Base-by-base conservation (phyloP, 1,284 basidiomycete genomes). In the Ganoderma boninense region DNA sequence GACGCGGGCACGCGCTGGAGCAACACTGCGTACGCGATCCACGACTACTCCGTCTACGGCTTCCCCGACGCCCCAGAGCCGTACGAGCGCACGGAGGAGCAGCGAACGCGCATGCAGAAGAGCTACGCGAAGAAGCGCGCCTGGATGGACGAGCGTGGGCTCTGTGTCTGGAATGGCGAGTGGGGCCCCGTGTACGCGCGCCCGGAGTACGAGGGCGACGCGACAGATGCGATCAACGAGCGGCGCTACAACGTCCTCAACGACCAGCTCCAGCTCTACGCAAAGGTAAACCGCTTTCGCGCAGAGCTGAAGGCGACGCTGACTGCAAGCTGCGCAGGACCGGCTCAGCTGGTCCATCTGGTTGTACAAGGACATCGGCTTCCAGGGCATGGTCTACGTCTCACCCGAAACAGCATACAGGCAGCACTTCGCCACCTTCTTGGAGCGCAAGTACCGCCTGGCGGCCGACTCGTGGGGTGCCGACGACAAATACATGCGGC, bases 301-400 rank as follows among this genome's bases (percentile, higher is more conserved):
- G 44, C 43, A 10, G n/a, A 66, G 44, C 14, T 10, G 42, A 65
- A 20, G 64, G 26, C 62, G 67, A 26, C 68, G 46, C 54, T 56
- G 23, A 65, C 40, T 20, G n/a, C 8, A n/a, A 40, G 23, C 7
- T 56, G 16, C 65, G 2, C 68, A 84, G 79, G 83, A 84, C 66
- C 78, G 78, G 32, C 75, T 84, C 68, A 91, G 88, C 75, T 95
- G 93, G 93, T 91, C 91, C 0, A 95, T 95, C 79, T 95, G 94
- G 94, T 80, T 94, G 20, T 95, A 94, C 85, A 95, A 95, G 78
- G 92, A 95, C 78, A 93, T 95, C 69, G 93, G 94, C 2, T 95
- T 92, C 84, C 93, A 95, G 79, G 91, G 94, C 54, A 94, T 95
- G 92, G 90, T 93, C 32, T 87, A 93, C 76, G 87, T 91, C 70